Evolutionary conservation across 1,284 basidiomycete genomes (phyloP).

Genomic region (Thelephora terrestris): DNA sequence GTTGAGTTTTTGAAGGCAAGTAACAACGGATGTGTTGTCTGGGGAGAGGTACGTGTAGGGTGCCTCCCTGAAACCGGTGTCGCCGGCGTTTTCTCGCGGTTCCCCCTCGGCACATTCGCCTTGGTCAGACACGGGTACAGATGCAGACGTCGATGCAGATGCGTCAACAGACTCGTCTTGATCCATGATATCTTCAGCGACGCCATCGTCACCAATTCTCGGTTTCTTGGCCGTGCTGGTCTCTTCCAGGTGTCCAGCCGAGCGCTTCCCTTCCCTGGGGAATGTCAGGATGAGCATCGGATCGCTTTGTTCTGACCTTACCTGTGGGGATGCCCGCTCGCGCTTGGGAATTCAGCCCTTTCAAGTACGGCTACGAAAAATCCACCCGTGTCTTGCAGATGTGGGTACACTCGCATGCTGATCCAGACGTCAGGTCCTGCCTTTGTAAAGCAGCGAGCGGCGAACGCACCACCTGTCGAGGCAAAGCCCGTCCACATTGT

Average conservation of each 20-base stretch:
- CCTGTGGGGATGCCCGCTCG: slow-evolving; percentile 1
- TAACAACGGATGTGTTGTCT: slow-evolving; percentile 59
- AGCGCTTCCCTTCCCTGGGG: slow-evolving; percentile 37
- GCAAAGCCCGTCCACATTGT: slow-evolving; percentile 46
- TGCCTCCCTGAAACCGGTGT: slow-evolving; percentile 75
- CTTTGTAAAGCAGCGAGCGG: background rate
- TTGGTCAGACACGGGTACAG: slow-evolving; percentile 8
- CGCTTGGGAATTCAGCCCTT: slow-evolving; percentile 16
- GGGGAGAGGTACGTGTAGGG: slow-evolving; percentile 77
- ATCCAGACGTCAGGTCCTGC: background rate
- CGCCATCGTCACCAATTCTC: slow-evolving; percentile 14
- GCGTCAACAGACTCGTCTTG: slow-evolving; percentile 11
- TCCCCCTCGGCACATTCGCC: slow-evolving; percentile 17
- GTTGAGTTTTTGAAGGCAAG: slow-evolving; percentile 70
- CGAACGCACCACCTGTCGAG: slow-evolving; percentile 60
- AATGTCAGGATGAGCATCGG: background rate
- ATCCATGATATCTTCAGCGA: slow-evolving; percentile 3
- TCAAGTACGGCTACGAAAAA: slow-evolving; percentile 94
- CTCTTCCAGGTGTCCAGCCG: slow-evolving; percentile 30
- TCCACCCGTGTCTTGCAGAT: slow-evolving; percentile 94
- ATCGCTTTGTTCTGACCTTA: background rate
- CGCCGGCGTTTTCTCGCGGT: slow-evolving; percentile 15
- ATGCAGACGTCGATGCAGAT: background rate
- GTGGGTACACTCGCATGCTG: slow-evolving; percentile 87
- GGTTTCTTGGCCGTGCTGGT: slow-evolving; percentile 38